Percentiles rank a stretch among this genome's conserved stretches.
phyloP scores from a whole-genome alignment of 2,329 filamentous ascomycete species.

The Aspergillus aculeatus region DNA sequence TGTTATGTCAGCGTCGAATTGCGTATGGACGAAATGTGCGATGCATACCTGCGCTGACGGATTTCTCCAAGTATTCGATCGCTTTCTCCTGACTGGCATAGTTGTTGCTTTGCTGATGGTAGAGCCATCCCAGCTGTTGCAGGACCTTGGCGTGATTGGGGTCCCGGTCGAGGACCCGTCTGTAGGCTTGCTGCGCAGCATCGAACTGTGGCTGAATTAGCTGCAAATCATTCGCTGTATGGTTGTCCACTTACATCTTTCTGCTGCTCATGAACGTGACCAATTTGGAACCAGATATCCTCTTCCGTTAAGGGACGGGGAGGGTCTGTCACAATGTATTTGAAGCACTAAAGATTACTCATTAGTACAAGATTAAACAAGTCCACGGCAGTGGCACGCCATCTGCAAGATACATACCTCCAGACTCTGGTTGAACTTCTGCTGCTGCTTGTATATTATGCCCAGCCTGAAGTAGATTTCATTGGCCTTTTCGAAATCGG shows the following conservation, averaged over 20 bases:
- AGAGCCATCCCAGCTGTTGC: slow-evolving; percentile 95
- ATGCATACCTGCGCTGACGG: slow-evolving; percentile 78
- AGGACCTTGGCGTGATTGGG: slow-evolving; percentile 97
- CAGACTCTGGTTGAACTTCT: slow-evolving; percentile 86
- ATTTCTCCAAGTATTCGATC: slow-evolving; percentile 96
- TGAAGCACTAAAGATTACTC: slow-evolving; percentile 71
- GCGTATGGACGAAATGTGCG: neutral
- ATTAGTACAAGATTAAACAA: neutral
- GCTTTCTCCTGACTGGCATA: slow-evolving; percentile 93
- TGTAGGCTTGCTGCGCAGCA: slow-evolving; percentile 86
- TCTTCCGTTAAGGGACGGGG: slow-evolving; percentile 91
- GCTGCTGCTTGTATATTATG: slow-evolving; percentile 99
- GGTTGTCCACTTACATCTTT: slow-evolving; percentile 75
- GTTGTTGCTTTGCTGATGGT: slow-evolving; percentile 91
- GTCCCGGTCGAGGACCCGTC: slow-evolving; percentile 88
- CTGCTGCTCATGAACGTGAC: slow-evolving; percentile 97
- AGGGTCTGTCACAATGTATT: slow-evolving; percentile 92
- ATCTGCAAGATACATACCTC: slow-evolving; percentile 63
- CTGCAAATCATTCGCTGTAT: slow-evolving; percentile 17
- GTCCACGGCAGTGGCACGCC: neutral
- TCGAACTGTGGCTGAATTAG: slow-evolving; percentile 69
- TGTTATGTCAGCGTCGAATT: slow-evolving; percentile 8
- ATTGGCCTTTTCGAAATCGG: slow-evolving; percentile 96
- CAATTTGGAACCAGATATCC: slow-evolving; percentile 99
- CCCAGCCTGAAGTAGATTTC: slow-evolving; percentile 98